A percentile compares a stretch with the other conserved stretches of the same genome.
These are phyloP conservation scores for Cystobasidium ongulense DNA, from an alignment of 768 basidiomycete species.

Conservation along the genomic window DNA sequence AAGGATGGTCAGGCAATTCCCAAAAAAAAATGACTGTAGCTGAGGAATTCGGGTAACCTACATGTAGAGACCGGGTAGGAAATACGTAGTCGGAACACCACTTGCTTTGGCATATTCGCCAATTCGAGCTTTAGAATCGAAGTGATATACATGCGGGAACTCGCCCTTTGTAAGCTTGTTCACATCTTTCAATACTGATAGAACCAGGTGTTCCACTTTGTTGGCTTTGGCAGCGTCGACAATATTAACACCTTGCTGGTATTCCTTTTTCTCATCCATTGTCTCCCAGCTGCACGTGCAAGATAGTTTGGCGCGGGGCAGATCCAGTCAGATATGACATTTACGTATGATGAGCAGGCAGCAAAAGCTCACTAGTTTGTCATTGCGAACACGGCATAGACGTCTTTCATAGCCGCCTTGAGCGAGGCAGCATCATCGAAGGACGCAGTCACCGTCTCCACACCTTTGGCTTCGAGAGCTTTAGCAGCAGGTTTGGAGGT, in stretches of 20 bases:
- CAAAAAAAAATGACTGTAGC: not conserved
- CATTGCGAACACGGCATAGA: not conserved
- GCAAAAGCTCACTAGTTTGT: not conserved
- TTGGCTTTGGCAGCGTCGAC: not conserved
- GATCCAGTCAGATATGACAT: no score
- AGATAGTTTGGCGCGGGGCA: not conserved
- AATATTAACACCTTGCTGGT: constrained; percentile 5
- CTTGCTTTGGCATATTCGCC: not conserved
- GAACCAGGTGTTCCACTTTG: not conserved
- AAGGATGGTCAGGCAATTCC: not conserved
- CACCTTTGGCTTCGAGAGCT: constrained; percentile 5
- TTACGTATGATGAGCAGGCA: not conserved
- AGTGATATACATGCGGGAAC: constrained; percentile 4
- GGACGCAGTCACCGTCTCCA: not conserved
- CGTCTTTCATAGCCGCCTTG: not conserved
- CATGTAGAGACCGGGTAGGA: not conserved
- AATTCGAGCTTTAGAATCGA: not conserved
- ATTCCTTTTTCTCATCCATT: not conserved
- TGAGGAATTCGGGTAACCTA: no score
- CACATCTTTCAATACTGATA: not conserved
- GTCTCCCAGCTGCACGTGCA: not conserved
- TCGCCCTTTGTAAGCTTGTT: not conserved
- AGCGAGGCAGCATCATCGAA: not conserved
- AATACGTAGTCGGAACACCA: not conserved
- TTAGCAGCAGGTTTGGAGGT: constrained; percentile 2